A percentile compares a stretch with the other conserved stretches of the same genome.
These are phyloP conservation scores for Vigna reflexopilosa DNA, from an alignment of 306 rosid species.

Conservation along the genomic window DNA sequence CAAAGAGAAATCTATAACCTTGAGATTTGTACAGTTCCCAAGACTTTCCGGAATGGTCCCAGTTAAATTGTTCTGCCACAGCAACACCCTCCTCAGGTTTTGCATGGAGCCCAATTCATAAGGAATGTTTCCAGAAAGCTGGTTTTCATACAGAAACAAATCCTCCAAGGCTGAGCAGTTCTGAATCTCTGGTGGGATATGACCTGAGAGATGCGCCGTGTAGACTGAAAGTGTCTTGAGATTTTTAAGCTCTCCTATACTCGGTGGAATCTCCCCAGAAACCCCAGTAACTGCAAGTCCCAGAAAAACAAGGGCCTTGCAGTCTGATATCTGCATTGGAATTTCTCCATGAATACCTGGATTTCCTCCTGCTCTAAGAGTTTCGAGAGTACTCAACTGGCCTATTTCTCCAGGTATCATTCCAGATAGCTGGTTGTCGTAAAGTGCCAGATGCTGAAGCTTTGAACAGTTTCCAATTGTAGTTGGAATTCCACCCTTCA, in stretches of 20 bases:
- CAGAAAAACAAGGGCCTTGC: constrained; percentile 67
- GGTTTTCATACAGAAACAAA: constrained; percentile 85
- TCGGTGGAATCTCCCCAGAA: constrained; percentile 79
- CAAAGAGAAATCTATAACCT: constrained; percentile 81
- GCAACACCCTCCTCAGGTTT: constrained; percentile 67
- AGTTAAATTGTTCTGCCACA: constrained; percentile 86
- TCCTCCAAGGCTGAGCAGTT: constrained; percentile 79
- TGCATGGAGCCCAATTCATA: constrained; percentile 67
- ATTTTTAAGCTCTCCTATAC: constrained; percentile 73
- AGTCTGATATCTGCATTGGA: constrained; percentile 80
- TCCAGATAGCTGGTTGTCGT: constrained; percentile 83
- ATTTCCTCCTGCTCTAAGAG: constrained; percentile 86
- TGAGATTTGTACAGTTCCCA: constrained; percentile 72
- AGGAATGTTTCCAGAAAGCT: constrained; percentile 81
- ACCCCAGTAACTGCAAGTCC: constrained; percentile 90
- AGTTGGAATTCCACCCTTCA: constrained; percentile 69
- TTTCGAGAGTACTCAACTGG: constrained; percentile 59
- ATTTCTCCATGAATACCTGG: constrained; percentile 76
- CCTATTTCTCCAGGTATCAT: constrained; percentile 80
- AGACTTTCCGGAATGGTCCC: constrained; percentile 72
- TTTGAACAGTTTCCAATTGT: constrained; percentile 81
- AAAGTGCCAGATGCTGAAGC: constrained; percentile 72
- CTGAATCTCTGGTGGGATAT: constrained; percentile 79
- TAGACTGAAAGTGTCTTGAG: constrained; percentile 82
- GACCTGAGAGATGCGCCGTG: constrained; percentile 82